Conservation (phyloP, 1,139 yeast genomes). For the Saccharomyces hybrid region DNA sequence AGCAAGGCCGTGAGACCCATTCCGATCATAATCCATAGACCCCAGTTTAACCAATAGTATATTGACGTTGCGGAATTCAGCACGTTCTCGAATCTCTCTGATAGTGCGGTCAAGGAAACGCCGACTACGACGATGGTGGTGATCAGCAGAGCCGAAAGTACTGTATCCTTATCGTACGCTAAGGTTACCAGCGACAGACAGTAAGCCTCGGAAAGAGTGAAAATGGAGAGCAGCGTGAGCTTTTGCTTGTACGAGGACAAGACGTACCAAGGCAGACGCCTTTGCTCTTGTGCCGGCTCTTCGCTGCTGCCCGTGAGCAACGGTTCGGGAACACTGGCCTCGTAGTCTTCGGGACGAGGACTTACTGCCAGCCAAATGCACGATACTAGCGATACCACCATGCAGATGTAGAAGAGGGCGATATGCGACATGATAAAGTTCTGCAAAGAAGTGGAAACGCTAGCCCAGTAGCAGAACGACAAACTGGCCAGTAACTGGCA, state of each 20-base stretch:
- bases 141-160: constrained; percentile 63
- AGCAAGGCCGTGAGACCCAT: constrained; percentile 64
- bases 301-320: not conserved
- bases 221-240: constrained; percentile 49
- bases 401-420: constrained; percentile 53
- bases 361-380: constrained; percentile 51
- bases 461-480: constrained; percentile 48
- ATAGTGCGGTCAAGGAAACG: constrained; percentile 68
- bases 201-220: constrained; percentile 71
- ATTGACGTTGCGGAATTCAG: constrained; percentile 57
- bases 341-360: constrained; percentile 61
- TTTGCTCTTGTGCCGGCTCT: not conserved
- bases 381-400: constrained; percentile 48
- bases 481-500: constrained; percentile 59
- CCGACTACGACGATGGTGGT: constrained; percentile 68
- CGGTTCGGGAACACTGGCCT: constrained; percentile 5
- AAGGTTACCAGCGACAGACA: constrained; percentile 62
- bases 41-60: constrained; percentile 41
- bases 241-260: constrained; percentile 34
- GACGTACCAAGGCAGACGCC: constrained; percentile 27
- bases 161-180: constrained; percentile 53
- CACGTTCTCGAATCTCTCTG: constrained; percentile 72
- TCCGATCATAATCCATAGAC: constrained; percentile 63
- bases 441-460: constrained; percentile 41
- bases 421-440: constrained; percentile 53